phyloP scores from a whole-genome alignment of 1,284 basidiomycete genomes.

The Chalciporus piperatoides region DNA sequence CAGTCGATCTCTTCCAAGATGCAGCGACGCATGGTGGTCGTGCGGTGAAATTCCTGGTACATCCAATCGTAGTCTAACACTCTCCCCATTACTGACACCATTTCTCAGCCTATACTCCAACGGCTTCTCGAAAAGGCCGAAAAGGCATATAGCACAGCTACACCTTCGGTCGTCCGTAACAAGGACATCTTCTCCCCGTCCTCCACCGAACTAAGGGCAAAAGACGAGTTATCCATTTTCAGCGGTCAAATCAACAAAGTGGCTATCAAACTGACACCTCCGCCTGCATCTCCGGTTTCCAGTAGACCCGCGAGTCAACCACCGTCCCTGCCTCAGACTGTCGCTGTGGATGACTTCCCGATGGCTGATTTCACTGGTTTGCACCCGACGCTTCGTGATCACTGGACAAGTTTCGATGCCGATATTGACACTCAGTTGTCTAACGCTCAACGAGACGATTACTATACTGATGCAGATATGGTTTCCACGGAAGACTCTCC shows the following conservation, averaged over 20 bases:
- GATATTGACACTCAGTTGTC: constrained; percentile 54
- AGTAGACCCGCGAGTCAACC: background rate
- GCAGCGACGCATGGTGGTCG: constrained; percentile 59
- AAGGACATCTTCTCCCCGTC: constrained; percentile 55
- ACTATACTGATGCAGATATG: constrained; percentile 38
- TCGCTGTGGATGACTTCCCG: background rate
- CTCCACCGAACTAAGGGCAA: constrained; percentile 35
- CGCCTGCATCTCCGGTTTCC: constrained; percentile 15
- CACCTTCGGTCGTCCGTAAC: constrained; percentile 41
- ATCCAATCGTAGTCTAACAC: constrained; percentile 19
- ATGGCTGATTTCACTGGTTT: constrained; percentile 41
- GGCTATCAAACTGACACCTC: constrained; percentile 38
- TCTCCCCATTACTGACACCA: background rate
- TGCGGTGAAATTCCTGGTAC: constrained; percentile 62
- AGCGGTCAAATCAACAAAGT: constrained; percentile 65
- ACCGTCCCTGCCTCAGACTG: background rate
- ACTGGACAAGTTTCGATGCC: constrained; percentile 56
- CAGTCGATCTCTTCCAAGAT: constrained; percentile 57
- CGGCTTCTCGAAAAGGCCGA: constrained; percentile 61
- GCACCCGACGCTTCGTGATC: constrained; percentile 58
- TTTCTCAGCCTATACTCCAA: constrained; percentile 53
- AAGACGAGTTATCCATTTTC: constrained; percentile 70
- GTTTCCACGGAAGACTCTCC: constrained; percentile 17
- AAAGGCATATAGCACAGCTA: constrained; percentile 45
- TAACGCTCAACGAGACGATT: constrained; percentile 35